phyloP scores from a whole-genome alignment of 352 stramenopile species.

The Pythium chondricola region DNA sequence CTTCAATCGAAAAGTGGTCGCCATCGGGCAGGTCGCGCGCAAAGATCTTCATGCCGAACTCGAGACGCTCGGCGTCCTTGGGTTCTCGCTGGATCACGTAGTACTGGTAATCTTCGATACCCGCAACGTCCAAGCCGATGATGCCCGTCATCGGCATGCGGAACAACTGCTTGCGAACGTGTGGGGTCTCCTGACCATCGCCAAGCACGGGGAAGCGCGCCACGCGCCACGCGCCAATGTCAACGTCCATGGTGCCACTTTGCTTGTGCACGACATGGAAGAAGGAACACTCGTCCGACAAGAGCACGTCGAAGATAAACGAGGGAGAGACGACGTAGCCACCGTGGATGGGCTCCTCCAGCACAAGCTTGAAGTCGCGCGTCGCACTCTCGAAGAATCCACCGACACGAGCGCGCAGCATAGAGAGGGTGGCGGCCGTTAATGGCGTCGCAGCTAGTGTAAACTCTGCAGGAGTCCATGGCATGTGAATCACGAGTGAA shows the following conservation, averaged over 20 bases:
- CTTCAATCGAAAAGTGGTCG: slow-evolving; percentile 46
- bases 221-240: slow-evolving; percentile 48
- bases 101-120: slow-evolving; percentile 60
- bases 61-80: slow-evolving; percentile 23
- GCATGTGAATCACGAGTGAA: slow-evolving; percentile 33
- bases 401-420: slow-evolving; percentile 10
- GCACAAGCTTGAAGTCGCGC: slow-evolving; percentile 33
- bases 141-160: slow-evolving; percentile 48
- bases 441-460: neutral
- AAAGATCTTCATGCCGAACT: slow-evolving; percentile 69
- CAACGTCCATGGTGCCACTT: slow-evolving; percentile 52
- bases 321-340: slow-evolving; percentile 30
- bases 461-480: slow-evolving; percentile 23
- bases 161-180: slow-evolving; percentile 52
- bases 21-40: slow-evolving; percentile 40
- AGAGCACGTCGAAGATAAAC: slow-evolving; percentile 48
- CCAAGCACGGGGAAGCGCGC: slow-evolving; percentile 5
- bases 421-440: too few relatives aligned
- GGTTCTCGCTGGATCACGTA: slow-evolving; percentile 23
- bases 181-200: neutral
- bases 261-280: slow-evolving; percentile 27
- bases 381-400: slow-evolving; percentile 47
- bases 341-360: slow-evolving; percentile 34
- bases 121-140: slow-evolving; percentile 33
- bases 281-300: slow-evolving; percentile 54